Evolutionary conservation across 2,329 filamentous ascomycete genomes (phyloP), one percentile per base, ranked within the genome.

Genomic region (Fusarium agapanthi): DNA sequence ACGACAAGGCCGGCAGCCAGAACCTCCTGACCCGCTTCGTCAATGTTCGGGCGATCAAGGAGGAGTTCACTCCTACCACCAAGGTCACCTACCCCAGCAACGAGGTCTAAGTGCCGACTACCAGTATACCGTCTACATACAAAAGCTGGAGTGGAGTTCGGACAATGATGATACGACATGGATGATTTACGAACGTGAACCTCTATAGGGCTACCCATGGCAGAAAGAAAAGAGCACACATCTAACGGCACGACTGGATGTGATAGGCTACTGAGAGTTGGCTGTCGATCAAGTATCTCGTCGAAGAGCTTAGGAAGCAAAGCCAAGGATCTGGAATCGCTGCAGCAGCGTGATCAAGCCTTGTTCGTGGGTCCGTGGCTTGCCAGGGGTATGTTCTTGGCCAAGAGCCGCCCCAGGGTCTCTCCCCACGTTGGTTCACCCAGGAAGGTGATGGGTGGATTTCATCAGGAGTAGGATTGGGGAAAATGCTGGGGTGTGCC

Each of bases 71-170:
- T 69, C 83, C 89, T 7, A 91, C 89, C 38, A 86, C 87, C 38
- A 85, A 86, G 80, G 90, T 94, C 37, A 80, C 81, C 58, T 95
- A 95, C 80, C 90, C 91, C 26, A 93, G 91, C 83, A 94, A 94
- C 81, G 90, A 91, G 81, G 82, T 86, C 26, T 90, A 80, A 79
- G 51, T 53, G 57, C 40, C n/a, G 28, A 44, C 37, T 12, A 41
- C 41, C 40, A 15, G 34, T 30, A 40, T 47, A 32, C 28, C 30
- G 53, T 28, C 44, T 34, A 14, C 30, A 18, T 44, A 50, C 26
- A 54, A 54, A 54, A n/a, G 35, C 26, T 53, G 32, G 44, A 53
- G 55, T 28, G 51, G 54, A 41, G 26, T 48, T 57, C 26, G 60
- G 48, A 59, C 41, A 56, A 62, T 48, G 55, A 62, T 53, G 61